Base-by-base conservation (phyloP, 2,329 filamentous ascomycete species). In the Epichloe amarillans region DNA sequence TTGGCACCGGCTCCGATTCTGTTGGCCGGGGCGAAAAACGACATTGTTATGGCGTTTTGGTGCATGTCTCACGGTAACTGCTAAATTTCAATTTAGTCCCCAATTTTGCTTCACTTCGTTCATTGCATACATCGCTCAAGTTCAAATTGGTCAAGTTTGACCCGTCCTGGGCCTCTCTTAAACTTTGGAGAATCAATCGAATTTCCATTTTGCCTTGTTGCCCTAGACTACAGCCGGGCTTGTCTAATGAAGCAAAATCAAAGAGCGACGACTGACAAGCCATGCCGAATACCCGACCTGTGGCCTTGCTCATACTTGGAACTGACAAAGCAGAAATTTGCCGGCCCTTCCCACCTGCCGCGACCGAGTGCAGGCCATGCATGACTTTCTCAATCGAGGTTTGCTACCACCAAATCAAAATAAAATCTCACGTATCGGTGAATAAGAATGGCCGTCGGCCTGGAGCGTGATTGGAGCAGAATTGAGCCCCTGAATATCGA, bases 191-290 rank as follows among this genome's bases (percentile, higher is more conserved):
- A 38, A 38, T 12, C 26, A 37, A 46, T 19, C 44, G 35, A 38
- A 49, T 21, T 53, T 51, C 40, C 42, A 51, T 53, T 53, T 50
- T 26, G 33, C 45, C 48, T 26, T 52, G 56, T 62, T 50, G 58
- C 52, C 57, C 61, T 60, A 61, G 58, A 63, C 64, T 66, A 68
- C 61, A 64, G 61, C 61, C 59, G 54, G 56, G 58, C 58, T 61
- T 63, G 63, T 58, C 62, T 57, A 54, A 59, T 51, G 56, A 54
- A 58, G 39, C 44, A 55, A 57, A 38, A 23, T 46, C 54, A 66
- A 61, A 58, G 58, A 67, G 56, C 54, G 62, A 65, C 54, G 62
- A 65, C 64, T 55, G 62, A 61, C 63, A 67, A 64, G 60, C 59
- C 63, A 53, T 59, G 46, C 51, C 19, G 50, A 39, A 51, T 56